phyloP scores from a whole-genome alignment of 805 yeast genomes.

The Cyberlindnera saturnus region DNA sequence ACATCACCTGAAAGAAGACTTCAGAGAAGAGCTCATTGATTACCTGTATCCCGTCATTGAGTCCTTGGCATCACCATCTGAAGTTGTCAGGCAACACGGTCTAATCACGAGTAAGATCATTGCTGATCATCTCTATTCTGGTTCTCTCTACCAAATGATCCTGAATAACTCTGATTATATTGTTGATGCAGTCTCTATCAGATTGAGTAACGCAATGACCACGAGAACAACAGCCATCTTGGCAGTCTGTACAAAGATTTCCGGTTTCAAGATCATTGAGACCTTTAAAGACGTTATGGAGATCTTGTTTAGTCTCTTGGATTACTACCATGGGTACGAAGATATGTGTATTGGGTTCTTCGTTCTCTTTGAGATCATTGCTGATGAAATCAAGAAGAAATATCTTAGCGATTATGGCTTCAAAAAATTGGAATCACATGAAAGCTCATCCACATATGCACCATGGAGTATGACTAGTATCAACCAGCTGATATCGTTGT shows the following conservation, averaged over 20 bases:
- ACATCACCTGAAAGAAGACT: conserved; percentile 19
- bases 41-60: conserved; percentile 68
- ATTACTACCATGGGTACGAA: conserved; percentile 78
- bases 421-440: conserved; percentile 15
- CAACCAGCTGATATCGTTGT: conserved; percentile 37
- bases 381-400: conserved; percentile 37
- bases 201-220: conserved; percentile 62
- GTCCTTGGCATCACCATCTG: conserved; percentile 53
- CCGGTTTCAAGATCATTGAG: conserved; percentile 59
- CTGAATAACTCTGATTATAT: conserved; percentile 72
- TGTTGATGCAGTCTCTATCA: conserved; percentile 69
- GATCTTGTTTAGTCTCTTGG: conserved; percentile 71
- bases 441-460: conserved; percentile 19
- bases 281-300: conserved; percentile 70
- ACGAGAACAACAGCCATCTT: conserved; percentile 71
- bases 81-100: conserved; percentile 43
- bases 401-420: conserved; percentile 28
- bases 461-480: conserved; percentile 40
- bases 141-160: conserved; percentile 52
- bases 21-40: conserved; percentile 56
- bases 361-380: conserved; percentile 56
- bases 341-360: conserved; percentile 69
- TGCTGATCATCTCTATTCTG: conserved; percentile 44
- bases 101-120: conserved; percentile 45
- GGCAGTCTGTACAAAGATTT: conserved; percentile 59